Evolutionary conservation across 768 basidiomycete species (phyloP), one percentile per base, ranked within the genome.

Genomic region (Galerina sulciceps): DNA sequence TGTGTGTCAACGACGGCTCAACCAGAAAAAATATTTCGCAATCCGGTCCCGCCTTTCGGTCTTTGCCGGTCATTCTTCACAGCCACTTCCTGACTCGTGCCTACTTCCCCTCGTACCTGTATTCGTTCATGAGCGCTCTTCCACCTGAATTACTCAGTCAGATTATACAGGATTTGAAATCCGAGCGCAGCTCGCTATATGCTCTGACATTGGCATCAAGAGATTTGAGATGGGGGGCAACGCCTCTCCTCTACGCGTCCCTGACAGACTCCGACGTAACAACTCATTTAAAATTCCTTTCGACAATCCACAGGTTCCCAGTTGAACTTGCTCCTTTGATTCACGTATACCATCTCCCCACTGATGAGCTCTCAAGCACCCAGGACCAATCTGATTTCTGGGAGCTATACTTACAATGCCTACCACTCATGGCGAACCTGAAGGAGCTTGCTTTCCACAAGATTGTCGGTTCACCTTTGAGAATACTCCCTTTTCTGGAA

Each of bases 1-100:
- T 69, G 64, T 63, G 50, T 65, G 65, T 65, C 68, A 68, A 70
- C 64, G 66, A 71, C 67, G 57, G 61, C 36, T 49, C 62, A 63
- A 50, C 55, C 17, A 40, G 45, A 64, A 73, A 72, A 75, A 72
- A 68, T 69, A 68, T 68, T 70, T 54, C 59, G 53, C 62, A 66
- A 60, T 61, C 50, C 26, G 26, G 26, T 31, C 26, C 37, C 43
- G 35, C 20, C 41, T 31, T 42, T 68, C 72, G 69, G 70, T 61
- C 49, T 56, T 63, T 66, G 57, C 67, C 68, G 71, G 60, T 22
- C 31, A 5, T 8, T 8, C 26, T 31, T 31, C 26, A 20, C 44
- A 23, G 20, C 17, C 44, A 18, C 17, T n/a, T 44, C 17, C 23
- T 45, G 44, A 45, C 17, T 45, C 44, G 26, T 31, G 26, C 26